phyloP scores from a whole-genome alignment of 2,329 filamentous ascomycete species.

The Chaetomium sp. region DNA sequence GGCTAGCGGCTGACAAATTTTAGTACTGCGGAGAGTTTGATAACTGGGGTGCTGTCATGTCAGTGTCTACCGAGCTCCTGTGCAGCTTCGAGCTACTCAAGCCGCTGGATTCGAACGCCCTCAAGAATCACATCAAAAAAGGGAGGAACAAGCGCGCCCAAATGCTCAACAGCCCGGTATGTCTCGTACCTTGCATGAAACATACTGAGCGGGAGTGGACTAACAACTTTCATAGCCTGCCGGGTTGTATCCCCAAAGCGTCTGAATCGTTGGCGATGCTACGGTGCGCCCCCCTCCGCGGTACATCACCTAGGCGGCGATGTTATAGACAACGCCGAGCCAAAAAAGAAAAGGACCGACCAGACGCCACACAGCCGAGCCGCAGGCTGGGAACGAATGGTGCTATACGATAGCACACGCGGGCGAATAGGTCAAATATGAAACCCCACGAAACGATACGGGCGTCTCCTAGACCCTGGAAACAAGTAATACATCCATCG shows the following conservation, averaged over 20 bases:
- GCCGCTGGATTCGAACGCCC: slow-evolving; percentile 88
- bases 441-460: not conserved
- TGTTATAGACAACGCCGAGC: not conserved
- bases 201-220: not conserved
- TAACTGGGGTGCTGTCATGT: slow-evolving; percentile 99
- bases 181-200: slow-evolving; percentile 43
- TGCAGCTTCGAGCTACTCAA: slow-evolving; percentile 98
- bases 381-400: slow-evolving; percentile 6
- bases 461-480: not conserved
- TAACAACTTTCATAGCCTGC: slow-evolving; percentile 48
- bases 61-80: slow-evolving; percentile 86
- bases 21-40: slow-evolving; percentile 99
- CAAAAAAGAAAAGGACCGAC: not conserved
- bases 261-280: slow-evolving; percentile 39
- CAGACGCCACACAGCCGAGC: slow-evolving; percentile 6
- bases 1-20: slow-evolving; percentile 34
- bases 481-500: slow-evolving; percentile 16
- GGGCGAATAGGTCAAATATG: not conserved
- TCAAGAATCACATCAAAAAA: slow-evolving; percentile 99
- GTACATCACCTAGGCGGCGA: not conserved
- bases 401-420: slow-evolving; percentile 2
- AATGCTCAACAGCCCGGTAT: slow-evolving; percentile 94
- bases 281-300: not conserved
- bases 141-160: slow-evolving; percentile 90
- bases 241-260: slow-evolving; percentile 59